Base-by-base conservation (phyloP, 371 early-diverging fungal genomes). In the Mucor racemosus region DNA sequence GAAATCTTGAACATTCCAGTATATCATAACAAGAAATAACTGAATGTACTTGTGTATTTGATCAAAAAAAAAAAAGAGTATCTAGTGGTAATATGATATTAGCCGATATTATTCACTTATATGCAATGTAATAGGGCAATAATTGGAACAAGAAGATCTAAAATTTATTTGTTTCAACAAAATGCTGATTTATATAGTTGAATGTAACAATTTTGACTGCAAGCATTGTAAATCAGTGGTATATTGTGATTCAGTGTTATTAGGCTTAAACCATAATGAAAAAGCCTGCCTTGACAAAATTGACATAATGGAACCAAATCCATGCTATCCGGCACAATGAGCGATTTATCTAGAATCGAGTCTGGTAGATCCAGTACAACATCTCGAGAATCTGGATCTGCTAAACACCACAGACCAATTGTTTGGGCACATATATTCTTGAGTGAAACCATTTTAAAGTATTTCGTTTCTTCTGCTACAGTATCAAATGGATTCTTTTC, bases 401-500 rank as follows among this genome's bases (percentile, higher is more conserved):
- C 15, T 6, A 44, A 19, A 21, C 73, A 67, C 33, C 58, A 35
- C 10, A 21, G 10, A 0, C 74, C 74, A 13, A 69, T 63, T 15
- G 55, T 62, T 55, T 74, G 74, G 26, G 38, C 7, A 21, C 74
- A 74, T n/a, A 67, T 64, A 11, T 48, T 15, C 36, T 53, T 68
- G 3, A 73, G 26, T 5, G 73, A 58, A 3, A 66, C 54, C 10
- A 62, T 36, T 1, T 9, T 40, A 14, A 38, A 15, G n/a, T 19
- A 1, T 19, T 26, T 42, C 9, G 42, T 9, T n/a, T n/a, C n/a
- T n/a, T n/a, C n/a, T n/a, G 31, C 31, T 56, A 40, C 10, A 48
- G 33, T 2, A 60, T 58, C 13, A 62, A 82, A 84, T n/a, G 66
- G 76, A 64, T 87, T 85, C 1, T 71, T 71, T 21, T 81, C 86